phyloP scores from a whole-genome alignment of 257 asterid genomes.

The Rehmannia glutinosa region DNA sequence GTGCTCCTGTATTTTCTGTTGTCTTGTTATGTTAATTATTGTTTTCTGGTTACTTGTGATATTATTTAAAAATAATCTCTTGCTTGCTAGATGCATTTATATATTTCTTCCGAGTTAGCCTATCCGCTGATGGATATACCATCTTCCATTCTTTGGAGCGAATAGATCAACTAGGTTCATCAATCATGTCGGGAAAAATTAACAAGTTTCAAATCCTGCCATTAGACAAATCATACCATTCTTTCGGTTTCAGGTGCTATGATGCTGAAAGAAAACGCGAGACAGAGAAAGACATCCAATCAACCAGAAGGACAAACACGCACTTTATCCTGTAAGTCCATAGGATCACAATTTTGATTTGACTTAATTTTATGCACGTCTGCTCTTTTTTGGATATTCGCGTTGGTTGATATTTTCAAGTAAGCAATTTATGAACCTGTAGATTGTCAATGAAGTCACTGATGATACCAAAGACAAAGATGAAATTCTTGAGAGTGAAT shows the following conservation, averaged over 20 bases:
- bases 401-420: constrained; percentile 5
- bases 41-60: too few species aligned
- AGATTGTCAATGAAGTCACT: constrained; percentile 64
- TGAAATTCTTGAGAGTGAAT: constrained; percentile 95
- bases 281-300: constrained; percentile 89
- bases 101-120: too few species aligned
- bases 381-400: background rate
- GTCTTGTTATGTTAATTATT: too few species aligned
- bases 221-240: background rate
- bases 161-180: background rate
- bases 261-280: constrained; percentile 78
- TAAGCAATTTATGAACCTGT: constrained; percentile 28
- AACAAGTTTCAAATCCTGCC: too few species aligned
- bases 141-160: background rate
- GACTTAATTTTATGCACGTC: background rate
- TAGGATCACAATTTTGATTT: background rate
- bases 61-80: too few species aligned
- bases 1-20: too few species aligned
- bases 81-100: too few species aligned
- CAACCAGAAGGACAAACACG: constrained; percentile 78
- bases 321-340: constrained; percentile 60
- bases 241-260: constrained; percentile 60
- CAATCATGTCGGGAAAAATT: too few species aligned
- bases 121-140: too few species aligned
- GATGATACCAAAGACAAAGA: constrained; percentile 84